Percentiles rank a stretch among this genome's conserved stretches.
These are phyloP conservation scores for Psilocybe sp. DNA, from an alignment of 768 basidiomycete genomes.

Conservation along the genomic window DNA sequence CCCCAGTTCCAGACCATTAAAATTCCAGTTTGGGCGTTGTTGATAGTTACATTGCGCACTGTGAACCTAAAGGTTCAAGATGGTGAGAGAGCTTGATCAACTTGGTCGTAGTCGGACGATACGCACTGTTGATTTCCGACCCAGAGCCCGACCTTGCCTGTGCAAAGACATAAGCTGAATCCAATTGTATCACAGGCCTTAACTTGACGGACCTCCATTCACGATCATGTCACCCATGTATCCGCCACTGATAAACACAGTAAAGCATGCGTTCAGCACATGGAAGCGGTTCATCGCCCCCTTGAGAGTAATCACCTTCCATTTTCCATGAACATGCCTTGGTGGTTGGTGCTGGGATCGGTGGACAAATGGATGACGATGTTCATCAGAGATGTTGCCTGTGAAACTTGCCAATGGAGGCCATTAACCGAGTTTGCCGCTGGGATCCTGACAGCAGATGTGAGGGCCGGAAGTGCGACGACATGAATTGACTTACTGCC, in stretches of 20 bases:
- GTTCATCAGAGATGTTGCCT: constrained; percentile 71
- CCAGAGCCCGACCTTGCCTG: constrained; percentile 68
- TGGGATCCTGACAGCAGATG: constrained; percentile 35
- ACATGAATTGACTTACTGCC: constrained; percentile 26
- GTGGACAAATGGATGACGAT: constrained; percentile 71
- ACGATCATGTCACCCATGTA: constrained; percentile 53
- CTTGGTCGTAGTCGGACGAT: not conserved
- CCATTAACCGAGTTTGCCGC: constrained; percentile 55
- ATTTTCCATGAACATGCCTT: constrained; percentile 71
- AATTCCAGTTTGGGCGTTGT: constrained; percentile 45
- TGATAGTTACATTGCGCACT: constrained; percentile 51
- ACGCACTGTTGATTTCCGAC: constrained; percentile 78
- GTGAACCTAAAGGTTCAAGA: constrained; percentile 36
- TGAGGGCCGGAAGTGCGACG: not conserved
- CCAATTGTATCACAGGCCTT: no score
- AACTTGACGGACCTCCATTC: constrained; percentile 45
- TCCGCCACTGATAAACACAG: constrained; percentile 35
- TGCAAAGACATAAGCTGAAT: no score
- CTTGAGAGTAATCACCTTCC: constrained; percentile 48
- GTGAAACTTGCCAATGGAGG: constrained; percentile 82
- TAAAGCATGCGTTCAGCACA: not conserved
- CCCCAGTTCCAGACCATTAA: constrained; percentile 46
- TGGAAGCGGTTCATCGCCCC: not conserved
- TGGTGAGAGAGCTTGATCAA: not conserved
- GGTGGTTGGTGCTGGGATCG: constrained; percentile 57